Evolutionary conservation across 164 flowering plant species (phyloP), one percentile per base, ranked within the genome.

Genomic region (Liriodendron chinense): DNA sequence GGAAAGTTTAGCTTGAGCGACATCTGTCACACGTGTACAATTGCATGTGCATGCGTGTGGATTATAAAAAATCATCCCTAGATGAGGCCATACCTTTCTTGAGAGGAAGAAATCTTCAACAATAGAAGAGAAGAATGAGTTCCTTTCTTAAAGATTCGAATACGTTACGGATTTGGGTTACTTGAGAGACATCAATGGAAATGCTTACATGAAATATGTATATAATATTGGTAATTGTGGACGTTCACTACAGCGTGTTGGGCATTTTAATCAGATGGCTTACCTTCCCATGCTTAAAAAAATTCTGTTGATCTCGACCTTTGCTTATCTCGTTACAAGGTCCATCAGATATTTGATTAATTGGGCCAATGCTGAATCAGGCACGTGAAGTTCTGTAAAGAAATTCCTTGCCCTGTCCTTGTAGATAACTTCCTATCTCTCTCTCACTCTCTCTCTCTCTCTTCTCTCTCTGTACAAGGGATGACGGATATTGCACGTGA

Each of bases 211-310:
- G 14, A 2, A 64, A 12, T 21, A 0, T 1, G 22, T 64, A 22
- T 63, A 63, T 63, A n/a, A n/a, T n/a, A 63, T 63, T 21, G 26
- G 22, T n/a, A 64, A 22, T 5, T 64, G 2, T 10, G 4, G 6
- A 13, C 8, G 6, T 64, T 23, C 14, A 14, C 24, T 24, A 16
- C 22, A 64, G 21, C 13, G 24, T 64, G 3, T 24, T 21, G 25
- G 67, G 12, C 67, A 24, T 3, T 64, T 25, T n/a, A 24, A 53
- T 53, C 70, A 34, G 18, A 71, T 71, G 73, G 73, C 21, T 3
- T 0, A 10, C 43, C 34, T 59, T 71, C 16, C 24, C 21, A 53
- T 53, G 9, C 47, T 71, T 20, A 12, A 10, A 59, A 57, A 25
- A 22, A 71, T 57, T 25, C 48, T 71, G 12, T 7, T 22, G 9